Percentiles rank a stretch among this genome's conserved stretches.
Conservation (phyloP, 179 eudicot genomes). For the Monotropa hypopitys region DNA sequence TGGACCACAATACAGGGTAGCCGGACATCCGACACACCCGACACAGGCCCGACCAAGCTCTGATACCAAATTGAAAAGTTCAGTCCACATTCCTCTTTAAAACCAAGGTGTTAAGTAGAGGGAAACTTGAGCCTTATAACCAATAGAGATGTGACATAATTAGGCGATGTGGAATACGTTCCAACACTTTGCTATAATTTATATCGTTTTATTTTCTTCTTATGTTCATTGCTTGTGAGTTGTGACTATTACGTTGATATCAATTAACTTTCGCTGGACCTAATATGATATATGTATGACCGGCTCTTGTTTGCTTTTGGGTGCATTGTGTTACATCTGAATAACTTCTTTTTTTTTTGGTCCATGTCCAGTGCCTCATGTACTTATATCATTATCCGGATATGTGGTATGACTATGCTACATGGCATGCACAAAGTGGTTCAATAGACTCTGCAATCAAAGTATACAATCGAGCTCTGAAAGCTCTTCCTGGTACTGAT, state of each 20-base stretch:
- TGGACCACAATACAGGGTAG: too few relatives aligned
- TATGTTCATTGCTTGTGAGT: neutral
- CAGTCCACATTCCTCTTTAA: too few relatives aligned
- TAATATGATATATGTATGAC: neutral
- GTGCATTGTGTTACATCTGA: neutral
- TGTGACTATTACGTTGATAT: neutral
- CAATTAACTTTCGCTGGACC: neutral
- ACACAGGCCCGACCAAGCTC: too few relatives aligned
- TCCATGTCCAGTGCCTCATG: conserved; percentile 77
- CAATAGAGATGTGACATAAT: too few relatives aligned
- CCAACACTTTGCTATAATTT: neutral
- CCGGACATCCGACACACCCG: too few relatives aligned
- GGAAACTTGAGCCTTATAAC: too few relatives aligned
- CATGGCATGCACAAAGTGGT: conserved; percentile 93
- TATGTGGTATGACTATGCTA: conserved; percentile 95
- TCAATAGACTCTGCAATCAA: conserved; percentile 79
- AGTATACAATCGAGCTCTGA: conserved; percentile 77
- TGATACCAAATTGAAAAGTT: too few relatives aligned
- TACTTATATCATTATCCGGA: conserved; percentile 97
- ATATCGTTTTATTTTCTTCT: neutral
- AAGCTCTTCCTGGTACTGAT: conserved; percentile 88
- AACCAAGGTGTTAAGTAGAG: too few relatives aligned
- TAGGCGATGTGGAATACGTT: too few relatives aligned
- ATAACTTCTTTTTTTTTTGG: conserved; percentile 8
- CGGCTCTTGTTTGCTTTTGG: neutral